Evolutionary conservation across 2,329 filamentous ascomycete genomes (phyloP).

Genomic region (Hypoxylon sp.): DNA sequence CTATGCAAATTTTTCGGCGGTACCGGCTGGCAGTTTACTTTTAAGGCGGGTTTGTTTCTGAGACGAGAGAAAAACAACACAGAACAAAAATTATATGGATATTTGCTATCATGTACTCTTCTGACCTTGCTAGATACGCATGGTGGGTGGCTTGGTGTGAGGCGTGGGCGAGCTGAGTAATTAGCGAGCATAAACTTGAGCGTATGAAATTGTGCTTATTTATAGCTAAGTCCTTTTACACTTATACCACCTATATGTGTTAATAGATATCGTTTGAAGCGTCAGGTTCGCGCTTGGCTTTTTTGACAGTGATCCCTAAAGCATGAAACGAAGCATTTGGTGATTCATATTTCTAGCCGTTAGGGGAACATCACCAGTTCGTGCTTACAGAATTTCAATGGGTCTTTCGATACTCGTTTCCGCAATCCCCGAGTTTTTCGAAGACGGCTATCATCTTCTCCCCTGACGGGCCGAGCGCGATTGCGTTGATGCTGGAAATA

Average conservation of each 20-base stretch:
- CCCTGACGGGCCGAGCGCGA: conserved; percentile 43
- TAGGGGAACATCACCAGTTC: not conserved
- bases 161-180: not conserved
- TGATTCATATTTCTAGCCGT: not conserved
- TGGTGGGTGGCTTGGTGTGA: conserved; percentile 2
- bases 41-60: conserved; percentile 12
- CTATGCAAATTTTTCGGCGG: conserved; percentile 9
- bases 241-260: conserved; percentile 29
- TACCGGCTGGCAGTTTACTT: conserved; percentile 1
- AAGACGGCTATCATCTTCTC: conserved; percentile 45
- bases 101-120: conserved; percentile 8
- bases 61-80: not conserved
- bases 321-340: not conserved
- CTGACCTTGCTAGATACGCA: conserved; percentile 13
- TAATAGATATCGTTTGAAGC: conserved; percentile 33
- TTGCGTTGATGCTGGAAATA: conserved; percentile 45
- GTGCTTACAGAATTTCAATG: conserved; percentile 29
- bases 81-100: conserved; percentile 12
- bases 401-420: conserved; percentile 54
- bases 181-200: conserved; percentile 4
- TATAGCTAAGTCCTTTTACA: not conserved
- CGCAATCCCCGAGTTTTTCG: conserved; percentile 53
- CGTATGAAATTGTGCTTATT: conserved; percentile 24
- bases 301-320: not conserved
- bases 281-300: conserved; percentile 12